These are phyloP conservation scores for Tetrahymena elliotti DNA, from an alignment of 73 alveolate genomes.

Conservation along the genomic window DNA sequence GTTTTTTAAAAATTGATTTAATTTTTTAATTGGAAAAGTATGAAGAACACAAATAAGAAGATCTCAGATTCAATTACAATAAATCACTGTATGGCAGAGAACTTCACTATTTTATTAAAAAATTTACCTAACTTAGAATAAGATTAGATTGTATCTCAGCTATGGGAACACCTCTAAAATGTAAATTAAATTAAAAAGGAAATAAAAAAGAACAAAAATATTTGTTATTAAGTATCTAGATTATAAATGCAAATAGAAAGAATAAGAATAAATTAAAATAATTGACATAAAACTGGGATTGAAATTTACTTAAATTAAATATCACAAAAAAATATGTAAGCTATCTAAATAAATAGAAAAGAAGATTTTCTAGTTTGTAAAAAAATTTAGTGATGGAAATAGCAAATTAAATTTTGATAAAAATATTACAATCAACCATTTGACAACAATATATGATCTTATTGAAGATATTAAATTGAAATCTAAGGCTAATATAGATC, in stretches of 20 bases:
- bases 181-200: neutral
- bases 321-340: neutral
- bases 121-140: neutral
- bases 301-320: neutral
- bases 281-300: neutral
- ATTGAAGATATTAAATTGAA: neutral
- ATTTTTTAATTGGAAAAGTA: neutral
- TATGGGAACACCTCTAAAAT: neutral
- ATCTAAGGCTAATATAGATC: neutral
- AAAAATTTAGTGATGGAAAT: neutral
- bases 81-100: neutral
- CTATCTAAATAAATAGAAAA: neutral
- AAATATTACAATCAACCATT: neutral
- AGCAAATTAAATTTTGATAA: neutral
- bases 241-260: neutral
- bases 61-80: neutral
- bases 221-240: neutral
- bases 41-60: neutral
- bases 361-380: neutral
- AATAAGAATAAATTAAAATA: neutral
- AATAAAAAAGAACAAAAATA: neutral
- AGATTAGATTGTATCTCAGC: neutral
- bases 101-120: neutral
- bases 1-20: neutral
- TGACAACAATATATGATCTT: neutral